phyloP scores from a whole-genome alignment of 2,329 filamentous ascomycete genomes.

The Penicillium sp. region DNA sequence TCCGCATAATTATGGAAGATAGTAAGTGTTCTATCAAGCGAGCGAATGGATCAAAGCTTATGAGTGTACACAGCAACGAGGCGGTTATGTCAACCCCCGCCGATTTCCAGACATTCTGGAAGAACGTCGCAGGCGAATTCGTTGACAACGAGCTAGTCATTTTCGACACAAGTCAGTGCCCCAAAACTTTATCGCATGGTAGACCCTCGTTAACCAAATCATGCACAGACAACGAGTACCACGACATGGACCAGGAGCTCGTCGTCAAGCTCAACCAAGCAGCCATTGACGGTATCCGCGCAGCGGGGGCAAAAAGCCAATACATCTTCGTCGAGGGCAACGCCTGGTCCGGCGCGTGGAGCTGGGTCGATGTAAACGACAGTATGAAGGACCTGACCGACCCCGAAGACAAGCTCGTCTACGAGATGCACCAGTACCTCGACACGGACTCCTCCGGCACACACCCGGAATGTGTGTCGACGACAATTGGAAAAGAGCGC shows the following conservation, averaged over 20 bases:
- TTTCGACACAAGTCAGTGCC: constrained; percentile 56
- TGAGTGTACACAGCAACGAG: constrained; percentile 16
- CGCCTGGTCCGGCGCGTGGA: constrained; percentile 48
- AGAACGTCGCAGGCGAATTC: constrained; percentile 55
- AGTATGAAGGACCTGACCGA: constrained; percentile 52
- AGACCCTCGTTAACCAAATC: background rate
- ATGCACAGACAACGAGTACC: constrained; percentile 59
- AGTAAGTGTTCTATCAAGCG: constrained; percentile 19
- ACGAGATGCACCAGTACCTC: constrained; percentile 64
- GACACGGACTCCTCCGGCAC: constrained; percentile 57
- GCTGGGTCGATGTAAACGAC: constrained; percentile 47
- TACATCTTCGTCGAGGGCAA: constrained; percentile 61
- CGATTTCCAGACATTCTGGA: constrained; percentile 59
- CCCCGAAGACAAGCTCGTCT: constrained; percentile 54
- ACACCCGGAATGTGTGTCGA: constrained; percentile 49
- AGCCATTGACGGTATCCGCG: constrained; percentile 61
- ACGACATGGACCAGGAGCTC: constrained; percentile 60
- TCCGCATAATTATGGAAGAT: constrained; percentile 58
- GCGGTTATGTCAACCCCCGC: constrained; percentile 39
- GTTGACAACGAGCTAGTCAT: constrained; percentile 56
- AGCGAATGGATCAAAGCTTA: constrained; percentile 8
- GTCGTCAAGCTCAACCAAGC: constrained; percentile 63
- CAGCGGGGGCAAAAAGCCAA: constrained; percentile 56
- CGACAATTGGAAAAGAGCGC: constrained; percentile 55
- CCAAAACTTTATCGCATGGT: fast-evolving